These are phyloP conservation scores for Penicillium herquei DNA, from an alignment of 495 filamentous ascomycete genomes.

Conservation along the genomic window DNA sequence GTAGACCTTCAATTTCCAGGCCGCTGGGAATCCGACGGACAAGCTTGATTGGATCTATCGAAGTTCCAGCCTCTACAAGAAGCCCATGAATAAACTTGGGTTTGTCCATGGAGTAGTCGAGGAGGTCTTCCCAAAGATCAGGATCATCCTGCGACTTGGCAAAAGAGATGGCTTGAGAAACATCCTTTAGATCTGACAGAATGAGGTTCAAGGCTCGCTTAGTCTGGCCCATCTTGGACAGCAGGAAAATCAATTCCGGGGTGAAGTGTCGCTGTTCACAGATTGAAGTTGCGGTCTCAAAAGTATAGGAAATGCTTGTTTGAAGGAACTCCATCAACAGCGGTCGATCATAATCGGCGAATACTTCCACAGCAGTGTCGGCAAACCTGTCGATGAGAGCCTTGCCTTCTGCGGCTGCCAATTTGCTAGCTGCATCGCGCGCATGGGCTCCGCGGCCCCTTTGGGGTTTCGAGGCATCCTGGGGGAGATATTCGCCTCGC, in stretches of 20 bases:
- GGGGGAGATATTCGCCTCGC: conserved; percentile 61
- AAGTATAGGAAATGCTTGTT: conserved; percentile 75
- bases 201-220: conserved; percentile 89
- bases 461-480: conserved; percentile 35
- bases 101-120: conserved; percentile 95
- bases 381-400: conserved; percentile 81
- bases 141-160: conserved; percentile 88
- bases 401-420: conserved; percentile 60
- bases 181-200: conserved; percentile 81
- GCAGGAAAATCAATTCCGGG: conserved; percentile 86
- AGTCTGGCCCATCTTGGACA: conserved; percentile 90
- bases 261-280: conserved; percentile 79
- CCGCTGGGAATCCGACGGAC: conserved; percentile 90
- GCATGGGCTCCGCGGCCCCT: conserved; percentile 38
- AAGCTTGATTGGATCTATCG: conserved; percentile 84
- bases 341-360: conserved; percentile 75
- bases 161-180: conserved; percentile 88
- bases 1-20: conserved; percentile 82
- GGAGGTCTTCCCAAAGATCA: conserved; percentile 90
- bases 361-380: conserved; percentile 80
- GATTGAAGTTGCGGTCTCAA: conserved; percentile 70
- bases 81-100: conserved; percentile 89
- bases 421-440: conserved; percentile 42
- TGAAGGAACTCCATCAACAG: conserved; percentile 87
- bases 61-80: conserved; percentile 88